phyloP scores from a whole-genome alignment of 495 filamentous ascomycete species.

The Trypethelium eluteriae region DNA sequence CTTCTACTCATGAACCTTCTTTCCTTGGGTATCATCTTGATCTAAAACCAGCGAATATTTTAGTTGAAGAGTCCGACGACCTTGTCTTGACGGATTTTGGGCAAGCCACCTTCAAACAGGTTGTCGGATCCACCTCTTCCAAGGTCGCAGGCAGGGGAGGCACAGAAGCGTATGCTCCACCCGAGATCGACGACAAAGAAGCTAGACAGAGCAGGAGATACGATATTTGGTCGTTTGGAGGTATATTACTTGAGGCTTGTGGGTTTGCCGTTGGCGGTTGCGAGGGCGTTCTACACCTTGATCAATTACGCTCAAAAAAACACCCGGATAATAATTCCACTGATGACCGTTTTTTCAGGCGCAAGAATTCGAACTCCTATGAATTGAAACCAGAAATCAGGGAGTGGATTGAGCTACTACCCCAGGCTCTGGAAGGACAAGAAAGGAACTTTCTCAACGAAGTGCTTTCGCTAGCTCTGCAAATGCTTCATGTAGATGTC shows the following conservation, averaged over 20 bases:
- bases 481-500: slow-evolving; percentile 6
- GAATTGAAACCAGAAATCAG: neutral
- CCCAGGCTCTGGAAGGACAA: neutral
- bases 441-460: neutral
- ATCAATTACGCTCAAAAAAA: neutral
- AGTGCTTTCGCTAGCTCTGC: neutral
- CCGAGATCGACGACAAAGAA: slow-evolving; percentile 18
- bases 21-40: slow-evolving; percentile 20
- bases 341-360: slow-evolving; percentile 1
- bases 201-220: slow-evolving; percentile 11
- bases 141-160: slow-evolving; percentile 13
- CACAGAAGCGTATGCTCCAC: slow-evolving; percentile 22
- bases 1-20: neutral
- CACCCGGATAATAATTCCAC: neutral
- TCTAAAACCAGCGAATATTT: slow-evolving; percentile 23
- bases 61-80: slow-evolving; percentile 15
- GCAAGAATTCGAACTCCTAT: neutral
- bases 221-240: slow-evolving; percentile 24
- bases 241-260: slow-evolving; percentile 20
- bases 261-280: slow-evolving; percentile 17
- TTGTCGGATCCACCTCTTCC: slow-evolving; percentile 13
- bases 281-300: neutral
- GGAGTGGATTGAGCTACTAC: neutral
- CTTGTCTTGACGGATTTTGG: slow-evolving; percentile 22
- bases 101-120: slow-evolving; percentile 15